phyloP scores from a whole-genome alignment of 345 rosid genomes.

The Toxicodendron radicans region DNA sequence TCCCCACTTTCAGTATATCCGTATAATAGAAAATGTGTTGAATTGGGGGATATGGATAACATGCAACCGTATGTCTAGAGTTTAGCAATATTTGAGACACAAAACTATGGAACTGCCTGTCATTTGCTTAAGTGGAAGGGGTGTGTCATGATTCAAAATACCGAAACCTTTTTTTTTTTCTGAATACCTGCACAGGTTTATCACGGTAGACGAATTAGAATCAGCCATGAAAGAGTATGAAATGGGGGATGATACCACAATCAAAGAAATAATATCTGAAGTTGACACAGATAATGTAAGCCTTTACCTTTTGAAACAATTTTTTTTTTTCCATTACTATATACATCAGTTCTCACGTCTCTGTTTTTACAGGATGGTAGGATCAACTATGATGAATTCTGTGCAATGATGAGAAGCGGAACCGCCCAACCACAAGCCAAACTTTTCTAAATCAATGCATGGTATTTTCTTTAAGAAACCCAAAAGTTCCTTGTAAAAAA shows the following conservation, averaged over 20 bases:
- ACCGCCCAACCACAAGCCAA: conserved; percentile 51
- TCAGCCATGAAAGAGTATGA: conserved; percentile 76
- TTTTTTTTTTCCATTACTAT: neutral
- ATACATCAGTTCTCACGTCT: neutral
- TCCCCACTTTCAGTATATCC: neutral
- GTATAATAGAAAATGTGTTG: neutral
- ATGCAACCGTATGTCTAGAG: neutral
- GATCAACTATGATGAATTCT: conserved; percentile 82
- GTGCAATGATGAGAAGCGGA: conserved; percentile 88
- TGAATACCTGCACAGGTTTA: conserved; percentile 46
- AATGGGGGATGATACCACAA: conserved; percentile 72
- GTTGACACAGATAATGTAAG: conserved; percentile 87
- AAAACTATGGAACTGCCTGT: neutral
- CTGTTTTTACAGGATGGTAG: conserved; percentile 65
- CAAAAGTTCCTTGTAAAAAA: conserved; percentile 1
- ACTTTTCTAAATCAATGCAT: conserved; percentile 36
- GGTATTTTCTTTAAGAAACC: neutral
- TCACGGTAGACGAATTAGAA: conserved; percentile 82
- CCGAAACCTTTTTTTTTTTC: neutral
- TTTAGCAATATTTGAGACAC: neutral
- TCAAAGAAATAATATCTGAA: conserved; percentile 84
- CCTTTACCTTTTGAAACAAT: neutral
- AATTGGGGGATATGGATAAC: neutral
- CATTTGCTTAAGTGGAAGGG: neutral
- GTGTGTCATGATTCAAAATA: neutral